phyloP scores from a whole-genome alignment of 805 yeast genomes.

The Candida ortonii region DNA sequence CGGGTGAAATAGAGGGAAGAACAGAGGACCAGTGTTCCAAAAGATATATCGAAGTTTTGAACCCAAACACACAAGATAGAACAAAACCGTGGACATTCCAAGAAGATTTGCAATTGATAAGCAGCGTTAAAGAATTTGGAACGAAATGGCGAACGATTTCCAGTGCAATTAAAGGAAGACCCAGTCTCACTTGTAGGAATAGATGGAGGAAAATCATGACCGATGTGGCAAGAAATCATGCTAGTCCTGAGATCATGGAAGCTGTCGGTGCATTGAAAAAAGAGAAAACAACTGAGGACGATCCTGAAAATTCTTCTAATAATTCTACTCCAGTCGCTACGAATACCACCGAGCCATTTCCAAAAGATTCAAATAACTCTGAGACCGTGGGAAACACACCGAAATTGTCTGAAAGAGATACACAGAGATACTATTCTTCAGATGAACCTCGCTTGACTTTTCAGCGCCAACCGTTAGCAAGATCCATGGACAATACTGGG shows the following conservation, averaged over 20 bases:
- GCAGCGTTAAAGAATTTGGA: constrained; percentile 66
- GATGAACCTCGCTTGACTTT: constrained; percentile 9
- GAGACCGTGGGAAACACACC: not conserved
- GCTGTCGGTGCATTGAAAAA: constrained; percentile 49
- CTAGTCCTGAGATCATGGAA: constrained; percentile 48
- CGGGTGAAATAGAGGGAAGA: constrained; percentile 72
- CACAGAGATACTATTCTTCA: not conserved
- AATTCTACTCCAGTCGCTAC: constrained; percentile 5
- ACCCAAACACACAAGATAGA: constrained; percentile 75
- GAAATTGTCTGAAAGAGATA: not conserved
- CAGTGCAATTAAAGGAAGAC: constrained; percentile 67
- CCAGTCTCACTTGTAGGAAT: constrained; percentile 86
- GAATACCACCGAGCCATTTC: not conserved
- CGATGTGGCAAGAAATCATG: constrained; percentile 66
- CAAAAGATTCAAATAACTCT: too few species aligned
- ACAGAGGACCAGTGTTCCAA: constrained; percentile 96
- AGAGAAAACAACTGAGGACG: constrained; percentile 2
- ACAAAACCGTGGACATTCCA: constrained; percentile 74
- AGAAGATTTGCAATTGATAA: constrained; percentile 72
- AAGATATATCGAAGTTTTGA: constrained; percentile 82
- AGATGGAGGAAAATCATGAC: constrained; percentile 88
- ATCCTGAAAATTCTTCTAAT: constrained; percentile 4
- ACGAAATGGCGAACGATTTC: constrained; percentile 89
- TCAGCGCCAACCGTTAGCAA: constrained; percentile 20
- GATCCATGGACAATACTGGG: constrained; percentile 10